Evolutionary conservation across 805 yeast genomes (phyloP).

Genomic region (Saturnispora halmiae): DNA sequence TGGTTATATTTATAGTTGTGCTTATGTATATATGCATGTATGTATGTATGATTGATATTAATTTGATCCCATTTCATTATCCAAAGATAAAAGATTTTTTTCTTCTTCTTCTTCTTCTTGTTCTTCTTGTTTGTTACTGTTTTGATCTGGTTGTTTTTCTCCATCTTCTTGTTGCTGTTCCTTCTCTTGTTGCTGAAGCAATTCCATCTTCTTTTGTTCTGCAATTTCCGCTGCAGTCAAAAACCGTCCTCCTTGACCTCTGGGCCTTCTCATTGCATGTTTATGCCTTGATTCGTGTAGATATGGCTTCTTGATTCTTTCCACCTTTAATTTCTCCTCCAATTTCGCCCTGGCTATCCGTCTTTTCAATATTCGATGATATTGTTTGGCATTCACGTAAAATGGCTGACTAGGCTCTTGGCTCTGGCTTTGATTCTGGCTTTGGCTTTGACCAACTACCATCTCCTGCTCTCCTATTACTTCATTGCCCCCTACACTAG

Average conservation of each 20-base stretch:
- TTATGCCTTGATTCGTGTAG: slow-evolving; percentile 95
- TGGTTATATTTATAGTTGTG: too few relatives aligned
- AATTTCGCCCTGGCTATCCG: slow-evolving; percentile 88
- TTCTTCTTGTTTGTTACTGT: neutral
- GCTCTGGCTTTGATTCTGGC: neutral
- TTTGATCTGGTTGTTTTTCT: neutral
- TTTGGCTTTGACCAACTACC: neutral
- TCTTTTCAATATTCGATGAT: slow-evolving; percentile 87
- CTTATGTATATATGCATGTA: too few relatives aligned
- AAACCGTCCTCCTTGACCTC: slow-evolving; percentile 98
- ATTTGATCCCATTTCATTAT: neutral
- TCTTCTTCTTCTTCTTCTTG: neutral
- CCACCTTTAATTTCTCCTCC: slow-evolving; percentile 80
- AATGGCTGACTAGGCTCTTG: slow-evolving; percentile 70
- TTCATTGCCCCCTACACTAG: too few relatives aligned
- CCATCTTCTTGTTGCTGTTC: neutral
- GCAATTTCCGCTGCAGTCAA: slow-evolving; percentile 90
- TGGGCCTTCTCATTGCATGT: slow-evolving; percentile 98
- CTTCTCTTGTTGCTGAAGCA: neutral
- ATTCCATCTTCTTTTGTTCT: slow-evolving; percentile 31
- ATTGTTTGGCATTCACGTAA: slow-evolving; percentile 96
- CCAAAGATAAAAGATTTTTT: neutral
- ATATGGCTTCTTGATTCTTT: slow-evolving; percentile 87
- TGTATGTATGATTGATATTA: too few relatives aligned
- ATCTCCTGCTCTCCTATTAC: too few relatives aligned